Evolutionary conservation across 371 early-diverging fungal genomes (phyloP).

Genomic region (Apophysomyces ossiformis): DNA sequence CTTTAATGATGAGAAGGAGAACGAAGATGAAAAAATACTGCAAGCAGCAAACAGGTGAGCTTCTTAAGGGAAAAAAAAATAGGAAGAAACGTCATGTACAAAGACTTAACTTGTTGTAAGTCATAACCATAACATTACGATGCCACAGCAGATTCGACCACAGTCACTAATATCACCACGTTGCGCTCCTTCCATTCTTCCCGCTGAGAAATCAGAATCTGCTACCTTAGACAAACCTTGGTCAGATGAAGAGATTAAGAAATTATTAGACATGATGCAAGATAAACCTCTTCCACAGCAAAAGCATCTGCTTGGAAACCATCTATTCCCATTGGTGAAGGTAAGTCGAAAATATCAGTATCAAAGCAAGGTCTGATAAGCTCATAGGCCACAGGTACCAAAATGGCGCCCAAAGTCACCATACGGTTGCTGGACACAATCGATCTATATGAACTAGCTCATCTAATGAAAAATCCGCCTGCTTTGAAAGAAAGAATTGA

Average conservation of each 20-base stretch:
- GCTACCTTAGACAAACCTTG: background rate
- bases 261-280: constrained; percentile 24
- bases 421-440: constrained; percentile 48
- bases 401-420: constrained; percentile 48
- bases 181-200: constrained; percentile 40
- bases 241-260: constrained; percentile 12
- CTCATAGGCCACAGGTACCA: constrained; percentile 41
- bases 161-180: constrained; percentile 21
- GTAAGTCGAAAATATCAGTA: constrained; percentile 20
- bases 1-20: constrained; percentile 36
- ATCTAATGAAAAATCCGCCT: constrained; percentile 45
- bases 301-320: constrained; percentile 47
- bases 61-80: background rate
- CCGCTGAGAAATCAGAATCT: constrained; percentile 13
- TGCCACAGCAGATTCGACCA: background rate
- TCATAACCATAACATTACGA: constrained; percentile 6
- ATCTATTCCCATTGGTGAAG: constrained; percentile 50
- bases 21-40: constrained; percentile 27
- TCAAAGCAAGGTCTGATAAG: background rate
- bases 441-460: constrained; percentile 41
- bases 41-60: constrained; percentile 14
- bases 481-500: constrained; percentile 33
- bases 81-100: background rate
- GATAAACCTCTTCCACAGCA: constrained; percentile 37
- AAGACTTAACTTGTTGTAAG: background rate